A percentile compares a stretch with the other conserved stretches of the same genome.
Conservation (phyloP, 441 rosid species). For the Erodium texanum region DNA sequence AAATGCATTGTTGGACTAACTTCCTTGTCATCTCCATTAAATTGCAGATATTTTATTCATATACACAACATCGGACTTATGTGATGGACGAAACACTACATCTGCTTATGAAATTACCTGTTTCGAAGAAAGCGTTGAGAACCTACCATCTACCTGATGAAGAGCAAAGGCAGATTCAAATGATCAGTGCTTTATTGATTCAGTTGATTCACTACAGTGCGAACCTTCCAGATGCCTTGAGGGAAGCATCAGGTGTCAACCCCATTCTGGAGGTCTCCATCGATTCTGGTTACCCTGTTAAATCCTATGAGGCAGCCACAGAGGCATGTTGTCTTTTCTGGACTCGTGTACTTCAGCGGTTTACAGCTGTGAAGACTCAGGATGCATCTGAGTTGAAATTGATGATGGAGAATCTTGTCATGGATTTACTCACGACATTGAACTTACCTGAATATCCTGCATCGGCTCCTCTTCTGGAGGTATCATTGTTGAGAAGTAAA, state of each 20-base stretch:
- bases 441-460: conserved; percentile 97
- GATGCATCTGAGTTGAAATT: conserved; percentile 92
- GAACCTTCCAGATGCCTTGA: conserved; percentile 74
- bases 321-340: conserved; percentile 95
- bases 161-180: conserved; percentile 98
- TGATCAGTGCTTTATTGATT: conserved; percentile 85
- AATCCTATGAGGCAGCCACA: conserved; percentile 77
- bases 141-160: conserved; percentile 94
- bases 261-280: conserved; percentile 52
- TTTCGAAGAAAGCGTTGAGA: conserved; percentile 74
- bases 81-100: conserved; percentile 83
- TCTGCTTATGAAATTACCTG: conserved; percentile 81
- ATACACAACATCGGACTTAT: conserved; percentile 75
- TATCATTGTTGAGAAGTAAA: too few species aligned
- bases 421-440: conserved; percentile 76
- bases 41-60: conserved; percentile 80
- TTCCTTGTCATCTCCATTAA: conserved; percentile 13
- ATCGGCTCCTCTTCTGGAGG: conserved; percentile 92
- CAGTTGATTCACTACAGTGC: conserved; percentile 93
- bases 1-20: background rate
- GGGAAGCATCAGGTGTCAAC: conserved; percentile 53
- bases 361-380: conserved; percentile 74
- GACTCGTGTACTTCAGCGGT: conserved; percentile 94
- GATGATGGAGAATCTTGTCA: conserved; percentile 87
- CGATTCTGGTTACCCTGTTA: conserved; percentile 60